phyloP scores from a whole-genome alignment of 2,329 filamentous ascomycete genomes.

The Pseudogymnoascus verrucosus region DNA sequence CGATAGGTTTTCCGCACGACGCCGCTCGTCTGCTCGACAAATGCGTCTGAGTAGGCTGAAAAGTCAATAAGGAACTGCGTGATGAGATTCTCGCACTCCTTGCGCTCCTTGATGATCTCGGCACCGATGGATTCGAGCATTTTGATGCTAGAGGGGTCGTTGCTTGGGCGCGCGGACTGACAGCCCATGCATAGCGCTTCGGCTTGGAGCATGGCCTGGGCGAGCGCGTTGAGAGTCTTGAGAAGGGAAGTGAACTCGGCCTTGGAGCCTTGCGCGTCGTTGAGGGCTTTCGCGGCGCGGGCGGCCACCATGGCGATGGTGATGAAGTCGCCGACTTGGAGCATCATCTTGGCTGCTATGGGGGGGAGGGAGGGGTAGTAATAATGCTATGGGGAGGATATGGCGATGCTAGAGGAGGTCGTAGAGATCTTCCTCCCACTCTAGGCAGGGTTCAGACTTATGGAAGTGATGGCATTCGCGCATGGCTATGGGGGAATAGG shows the following conservation, averaged over 20 bases:
- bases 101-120: slow-evolving; percentile 2
- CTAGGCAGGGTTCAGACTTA: neutral
- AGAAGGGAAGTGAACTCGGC: neutral
- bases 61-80: neutral
- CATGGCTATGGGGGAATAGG: neutral
- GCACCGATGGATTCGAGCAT: neutral
- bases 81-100: neutral
- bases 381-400: neutral
- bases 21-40: neutral
- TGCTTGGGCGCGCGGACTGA: neutral
- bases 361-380: neutral
- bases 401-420: neutral
- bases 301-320: neutral
- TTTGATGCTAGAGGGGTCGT: neutral
- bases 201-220: neutral
- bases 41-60: neutral
- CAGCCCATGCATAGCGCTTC: neutral
- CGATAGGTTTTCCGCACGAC: neutral
- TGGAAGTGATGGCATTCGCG: neutral
- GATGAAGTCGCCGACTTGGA: slow-evolving; percentile 1
- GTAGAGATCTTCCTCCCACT: neutral
- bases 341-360: neutral
- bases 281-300: neutral
- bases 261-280: neutral
- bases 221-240: neutral